Conservation (phyloP, 352 stramenopile species). For the Globisporangium iwayamae region DNA sequence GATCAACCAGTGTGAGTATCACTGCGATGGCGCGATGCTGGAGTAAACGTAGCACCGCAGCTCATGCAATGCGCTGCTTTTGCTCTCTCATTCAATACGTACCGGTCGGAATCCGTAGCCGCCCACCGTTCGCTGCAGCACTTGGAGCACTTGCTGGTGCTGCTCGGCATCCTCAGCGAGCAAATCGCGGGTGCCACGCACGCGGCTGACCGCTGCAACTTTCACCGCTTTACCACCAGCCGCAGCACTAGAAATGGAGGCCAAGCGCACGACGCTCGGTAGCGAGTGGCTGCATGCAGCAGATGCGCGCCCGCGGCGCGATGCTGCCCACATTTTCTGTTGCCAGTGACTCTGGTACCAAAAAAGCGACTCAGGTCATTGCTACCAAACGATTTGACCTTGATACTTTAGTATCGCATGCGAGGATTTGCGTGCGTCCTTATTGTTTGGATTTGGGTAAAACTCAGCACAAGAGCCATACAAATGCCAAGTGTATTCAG, state of each 20-base stretch:
- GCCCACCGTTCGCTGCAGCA: constrained; percentile 52
- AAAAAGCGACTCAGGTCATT: no score
- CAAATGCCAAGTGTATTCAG: no score
- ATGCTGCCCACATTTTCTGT: constrained; percentile 11
- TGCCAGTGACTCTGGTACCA: background rate
- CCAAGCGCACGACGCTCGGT: background rate
- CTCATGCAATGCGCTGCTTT: background rate
- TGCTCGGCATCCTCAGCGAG: constrained; percentile 57
- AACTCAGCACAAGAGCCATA: no score
- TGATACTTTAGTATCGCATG: no score
- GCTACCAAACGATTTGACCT: no score
- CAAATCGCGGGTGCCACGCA: constrained; percentile 76
- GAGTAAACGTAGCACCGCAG: no score
- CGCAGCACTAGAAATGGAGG: background rate
- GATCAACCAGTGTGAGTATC: background rate
- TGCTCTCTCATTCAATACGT: background rate
- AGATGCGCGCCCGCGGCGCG: background rate
- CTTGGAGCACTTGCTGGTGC: constrained; percentile 55
- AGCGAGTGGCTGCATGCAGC: background rate
- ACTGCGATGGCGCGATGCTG: background rate
- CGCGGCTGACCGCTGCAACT: constrained; percentile 36
- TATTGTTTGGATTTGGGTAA: no score
- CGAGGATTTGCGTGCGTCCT: no score
- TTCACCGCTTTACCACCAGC: constrained; percentile 18
- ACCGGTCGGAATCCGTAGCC: constrained; percentile 81